Conservation (phyloP, 2,329 filamentous ascomycete genomes). For the Fusarium nisikadoi region DNA sequence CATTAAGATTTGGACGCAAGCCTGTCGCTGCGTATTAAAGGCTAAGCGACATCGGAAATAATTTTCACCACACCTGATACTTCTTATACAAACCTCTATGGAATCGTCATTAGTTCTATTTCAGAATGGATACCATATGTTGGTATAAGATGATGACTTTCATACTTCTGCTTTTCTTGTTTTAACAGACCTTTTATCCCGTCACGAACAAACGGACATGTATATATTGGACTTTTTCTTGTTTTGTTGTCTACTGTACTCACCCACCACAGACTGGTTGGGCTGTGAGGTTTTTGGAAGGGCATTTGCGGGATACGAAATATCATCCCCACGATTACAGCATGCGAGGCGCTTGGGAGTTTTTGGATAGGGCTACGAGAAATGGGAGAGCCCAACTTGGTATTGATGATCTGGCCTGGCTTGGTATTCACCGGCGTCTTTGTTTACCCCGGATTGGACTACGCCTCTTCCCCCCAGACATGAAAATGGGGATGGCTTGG, state of each 20-base stretch:
- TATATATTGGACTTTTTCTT: slow-evolving; percentile 21
- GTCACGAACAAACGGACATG: slow-evolving; percentile 10
- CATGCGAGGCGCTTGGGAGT: slow-evolving; percentile 39
- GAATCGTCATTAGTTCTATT: not conserved
- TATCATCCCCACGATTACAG: slow-evolving; percentile 19
- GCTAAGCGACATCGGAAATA: not conserved
- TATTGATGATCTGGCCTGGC: slow-evolving; percentile 27
- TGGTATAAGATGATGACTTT: slow-evolving; percentile 15
- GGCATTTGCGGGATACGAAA: slow-evolving; percentile 20
- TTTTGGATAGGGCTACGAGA: slow-evolving; percentile 9
- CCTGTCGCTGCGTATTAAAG: slow-evolving; percentile 52
- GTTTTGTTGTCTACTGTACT: slow-evolving; percentile 14
- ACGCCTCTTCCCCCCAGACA: slow-evolving; percentile 22
- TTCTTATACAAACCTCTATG: not conserved
- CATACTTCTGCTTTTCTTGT: slow-evolving; percentile 23
- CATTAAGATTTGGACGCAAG: slow-evolving; percentile 51
- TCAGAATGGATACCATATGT: slow-evolving; percentile 3
- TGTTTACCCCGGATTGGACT: slow-evolving; percentile 19
- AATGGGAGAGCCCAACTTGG: slow-evolving; percentile 13
- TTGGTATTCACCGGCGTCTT: slow-evolving; percentile 30
- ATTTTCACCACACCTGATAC: not conserved
- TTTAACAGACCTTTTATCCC: slow-evolving; percentile 29
- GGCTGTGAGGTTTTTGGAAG: slow-evolving; percentile 13
- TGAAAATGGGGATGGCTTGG: slow-evolving; percentile 28
- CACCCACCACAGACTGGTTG: not conserved